phyloP scores from a whole-genome alignment of 176 grass and related monocot species.

The Metroxylon sagu region DNA sequence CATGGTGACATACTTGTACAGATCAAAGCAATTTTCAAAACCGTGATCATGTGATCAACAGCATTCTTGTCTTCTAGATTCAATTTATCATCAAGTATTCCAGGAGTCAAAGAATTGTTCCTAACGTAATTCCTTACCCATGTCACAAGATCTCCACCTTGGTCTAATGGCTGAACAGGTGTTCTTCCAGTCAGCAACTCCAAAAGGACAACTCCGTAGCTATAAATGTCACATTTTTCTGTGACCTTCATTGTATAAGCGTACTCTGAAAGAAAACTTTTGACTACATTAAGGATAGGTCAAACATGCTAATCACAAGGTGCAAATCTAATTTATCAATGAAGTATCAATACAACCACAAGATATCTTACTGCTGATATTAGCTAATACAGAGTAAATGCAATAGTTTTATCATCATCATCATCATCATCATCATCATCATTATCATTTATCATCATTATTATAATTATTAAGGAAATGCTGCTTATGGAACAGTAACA shows the following conservation, averaged over 20 bases:
- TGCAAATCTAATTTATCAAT: too few species aligned
- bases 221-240: constrained; percentile 91
- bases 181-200: constrained; percentile 85
- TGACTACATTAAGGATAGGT: too few species aligned
- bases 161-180: constrained; percentile 80
- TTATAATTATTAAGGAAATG: too few species aligned
- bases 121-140: constrained; percentile 82
- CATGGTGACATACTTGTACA: constrained; percentile 80
- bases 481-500: too few species aligned
- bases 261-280: constrained; percentile 49
- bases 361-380: too few species aligned
- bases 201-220: constrained; percentile 81
- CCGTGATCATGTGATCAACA: constrained; percentile 78
- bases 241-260: constrained; percentile 99
- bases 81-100: constrained; percentile 59
- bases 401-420: too few species aligned
- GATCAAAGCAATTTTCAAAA: constrained; percentile 88
- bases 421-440: too few species aligned
- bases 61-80: constrained; percentile 47
- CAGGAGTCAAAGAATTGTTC: constrained; percentile 62
- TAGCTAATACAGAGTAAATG: too few species aligned
- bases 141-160: constrained; percentile 91
- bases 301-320: too few species aligned
- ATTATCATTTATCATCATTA: too few species aligned
- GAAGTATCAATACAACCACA: too few species aligned